Conservation (phyloP, 352 stramenopile genomes). For the Pythium folliculosum region DNA sequence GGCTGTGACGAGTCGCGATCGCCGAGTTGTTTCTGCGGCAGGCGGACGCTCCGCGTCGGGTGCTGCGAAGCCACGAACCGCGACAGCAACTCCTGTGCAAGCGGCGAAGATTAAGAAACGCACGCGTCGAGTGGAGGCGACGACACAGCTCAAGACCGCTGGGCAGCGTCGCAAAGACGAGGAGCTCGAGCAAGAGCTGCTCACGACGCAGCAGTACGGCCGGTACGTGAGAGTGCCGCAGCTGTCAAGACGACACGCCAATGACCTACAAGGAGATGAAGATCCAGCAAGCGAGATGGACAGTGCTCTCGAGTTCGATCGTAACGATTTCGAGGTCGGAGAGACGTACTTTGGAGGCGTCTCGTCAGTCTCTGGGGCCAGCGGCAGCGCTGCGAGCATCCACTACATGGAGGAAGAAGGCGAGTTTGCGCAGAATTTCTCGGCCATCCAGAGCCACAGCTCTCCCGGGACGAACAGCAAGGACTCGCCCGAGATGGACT, state of each 20-base stretch:
- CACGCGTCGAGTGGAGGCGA: slow-evolving; percentile 10
- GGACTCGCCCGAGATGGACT: slow-evolving; percentile 29
- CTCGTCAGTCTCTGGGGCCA: slow-evolving; percentile 68
- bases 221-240: slow-evolving; percentile 29
- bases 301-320: neutral
- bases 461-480: slow-evolving; percentile 27
- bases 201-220: slow-evolving; percentile 30
- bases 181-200: slow-evolving; percentile 19
- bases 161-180: neutral
- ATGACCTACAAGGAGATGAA: neutral
- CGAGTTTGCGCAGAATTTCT: slow-evolving; percentile 50
- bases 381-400: slow-evolving; percentile 49
- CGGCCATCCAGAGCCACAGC: slow-evolving; percentile 41
- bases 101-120: slow-evolving; percentile 19
- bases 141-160: neutral
- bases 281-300: neutral
- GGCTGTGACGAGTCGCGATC: no score
- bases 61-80: neutral
- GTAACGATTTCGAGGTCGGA: slow-evolving; percentile 29
- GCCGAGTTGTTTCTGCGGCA: neutral
- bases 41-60: neutral
- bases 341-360: slow-evolving; percentile 70
- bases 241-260: neutral
- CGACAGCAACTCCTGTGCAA: neutral
- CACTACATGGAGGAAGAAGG: slow-evolving; percentile 63